These are phyloP conservation scores for Diaporthe australafricana DNA, from an alignment of 2,329 filamentous ascomycete genomes.

Conservation along the genomic window DNA sequence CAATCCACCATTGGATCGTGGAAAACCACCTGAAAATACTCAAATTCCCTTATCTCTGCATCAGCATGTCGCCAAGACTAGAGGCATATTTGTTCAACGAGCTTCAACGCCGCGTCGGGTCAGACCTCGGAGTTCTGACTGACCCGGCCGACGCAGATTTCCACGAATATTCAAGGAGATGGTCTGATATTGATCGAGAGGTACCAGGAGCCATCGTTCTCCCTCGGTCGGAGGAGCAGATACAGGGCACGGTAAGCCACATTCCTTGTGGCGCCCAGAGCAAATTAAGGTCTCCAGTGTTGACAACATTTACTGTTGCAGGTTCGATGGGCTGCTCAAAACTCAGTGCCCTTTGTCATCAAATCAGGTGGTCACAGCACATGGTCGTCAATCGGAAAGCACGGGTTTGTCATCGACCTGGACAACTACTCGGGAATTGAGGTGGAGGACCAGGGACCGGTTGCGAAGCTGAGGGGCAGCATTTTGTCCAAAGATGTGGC, in stretches of 20 bases:
- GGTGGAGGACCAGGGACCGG: background rate
- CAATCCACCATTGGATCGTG: background rate
- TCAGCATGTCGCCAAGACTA: background rate
- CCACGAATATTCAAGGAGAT: slow-evolving; percentile 21
- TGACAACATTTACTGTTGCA: background rate
- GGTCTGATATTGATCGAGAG: slow-evolving; percentile 29
- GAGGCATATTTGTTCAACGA: background rate
- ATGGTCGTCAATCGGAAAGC: slow-evolving; percentile 22
- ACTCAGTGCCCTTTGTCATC: slow-evolving; percentile 25
- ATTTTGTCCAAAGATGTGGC: slow-evolving; percentile 33
- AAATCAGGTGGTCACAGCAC: slow-evolving; percentile 32
- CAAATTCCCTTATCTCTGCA: background rate
- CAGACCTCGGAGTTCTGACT: slow-evolving; percentile 11
- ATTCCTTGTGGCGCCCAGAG: background rate
- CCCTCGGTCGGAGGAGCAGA: slow-evolving; percentile 24
- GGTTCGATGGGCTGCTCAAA: slow-evolving; percentile 24
- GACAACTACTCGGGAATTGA: slow-evolving; percentile 19
- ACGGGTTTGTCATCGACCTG: slow-evolving; percentile 24
- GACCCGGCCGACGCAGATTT: background rate
- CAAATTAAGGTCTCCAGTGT: background rate
- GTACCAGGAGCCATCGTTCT: slow-evolving; percentile 21
- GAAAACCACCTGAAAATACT: background rate
- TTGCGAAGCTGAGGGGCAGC: slow-evolving; percentile 36
- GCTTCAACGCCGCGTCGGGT: slow-evolving; percentile 7
- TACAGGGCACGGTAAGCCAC: slow-evolving; percentile 20